Base-by-base conservation (phyloP, 768 basidiomycete genomes). In the Psilocybe cyanescens region DNA sequence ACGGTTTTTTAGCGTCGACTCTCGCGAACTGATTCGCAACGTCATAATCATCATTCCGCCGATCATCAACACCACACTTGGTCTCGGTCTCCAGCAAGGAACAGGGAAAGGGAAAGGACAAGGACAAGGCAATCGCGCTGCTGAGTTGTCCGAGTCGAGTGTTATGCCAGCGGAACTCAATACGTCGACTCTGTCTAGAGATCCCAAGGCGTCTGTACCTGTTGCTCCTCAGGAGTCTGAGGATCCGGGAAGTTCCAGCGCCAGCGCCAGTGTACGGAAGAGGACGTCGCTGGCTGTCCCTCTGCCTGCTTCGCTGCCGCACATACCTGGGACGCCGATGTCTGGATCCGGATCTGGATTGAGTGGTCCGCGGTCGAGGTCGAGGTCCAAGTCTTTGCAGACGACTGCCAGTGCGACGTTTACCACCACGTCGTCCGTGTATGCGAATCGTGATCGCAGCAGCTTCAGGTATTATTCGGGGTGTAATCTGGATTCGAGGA, bases 241-340 rank as follows among this genome's bases (percentile, higher is more conserved):
- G 19, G 16, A 47, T 28, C 44, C 12, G 7, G 28, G 47, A 28
- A 44, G 4, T n/a, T 8, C 44, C 6, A 29, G 7, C 14, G n/a
- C 37, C 37, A 39, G 37, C 37, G 37, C 37, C 8, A 44, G 30
- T 47, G 39, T 11, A 45, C 30, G 29, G 3, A 50, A 12, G 24
- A 59, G 48, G 31, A 48, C 47, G n/a, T 31, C 48, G 29, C 41
- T 64, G 6, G 60, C 64, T 12, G 57, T 61, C 14, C 64, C 64
- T n/a, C 64, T 57, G 8, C 53, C 57, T 31, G 37, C 59, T 2
- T 24, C 49, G 31, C 33, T 65, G 5, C 64, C 64, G 0, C 47
- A 57, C 14, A 65, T 65, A 28, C 64, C 64, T 3, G 64, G 64
- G 5, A 65, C 64, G 16, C 64, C 64, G 1, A 54, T 33, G 28